phyloP scores from a whole-genome alignment of 2,329 filamentous ascomycete genomes.

The Penicillium glabrum region DNA sequence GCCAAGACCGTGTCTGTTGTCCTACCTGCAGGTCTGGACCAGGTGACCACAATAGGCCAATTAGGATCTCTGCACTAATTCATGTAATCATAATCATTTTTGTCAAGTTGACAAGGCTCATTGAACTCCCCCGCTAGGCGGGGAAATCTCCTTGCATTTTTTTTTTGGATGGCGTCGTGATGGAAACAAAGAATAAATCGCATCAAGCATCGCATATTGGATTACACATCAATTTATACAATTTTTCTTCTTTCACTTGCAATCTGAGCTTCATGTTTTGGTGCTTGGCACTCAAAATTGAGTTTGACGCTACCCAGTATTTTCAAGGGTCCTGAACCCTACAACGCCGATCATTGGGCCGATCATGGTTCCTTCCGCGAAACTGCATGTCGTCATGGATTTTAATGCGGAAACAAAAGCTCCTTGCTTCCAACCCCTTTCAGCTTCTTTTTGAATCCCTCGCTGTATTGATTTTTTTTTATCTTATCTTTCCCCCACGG shows the following conservation, averaged over 20 bases:
- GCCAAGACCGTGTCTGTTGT: constrained; percentile 1
- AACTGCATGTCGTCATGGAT: constrained; percentile 21
- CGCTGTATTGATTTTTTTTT: not conserved
- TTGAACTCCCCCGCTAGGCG: not conserved
- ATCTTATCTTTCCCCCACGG: not conserved
- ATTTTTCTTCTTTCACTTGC: constrained; percentile 4
- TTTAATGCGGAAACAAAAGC: constrained; percentile 13
- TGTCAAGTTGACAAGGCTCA: constrained; percentile 5
- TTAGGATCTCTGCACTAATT: constrained; percentile 8
- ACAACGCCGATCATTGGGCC: constrained; percentile 9
- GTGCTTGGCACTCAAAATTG: not conserved
- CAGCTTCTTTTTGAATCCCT: not conserved
- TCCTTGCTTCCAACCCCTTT: constrained; percentile 12
- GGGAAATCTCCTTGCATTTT: constrained; percentile 8
- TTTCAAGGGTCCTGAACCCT: constrained; percentile 1
- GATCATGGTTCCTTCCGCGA: constrained; percentile 7
- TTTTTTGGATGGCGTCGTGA: constrained; percentile 10
- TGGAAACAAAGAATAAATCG: not conserved
- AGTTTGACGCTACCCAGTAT: not conserved
- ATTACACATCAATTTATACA: constrained; percentile 2
- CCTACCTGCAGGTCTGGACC: not conserved
- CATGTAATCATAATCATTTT: constrained; percentile 21
- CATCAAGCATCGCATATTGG: constrained; percentile 8
- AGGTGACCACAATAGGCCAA: not conserved
- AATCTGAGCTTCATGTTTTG: constrained; percentile 1